Percentiles rank a stretch among this genome's conserved stretches.
Conservation (phyloP, 192 early-diverging fungal species). For the Chytriomyces sp. region DNA sequence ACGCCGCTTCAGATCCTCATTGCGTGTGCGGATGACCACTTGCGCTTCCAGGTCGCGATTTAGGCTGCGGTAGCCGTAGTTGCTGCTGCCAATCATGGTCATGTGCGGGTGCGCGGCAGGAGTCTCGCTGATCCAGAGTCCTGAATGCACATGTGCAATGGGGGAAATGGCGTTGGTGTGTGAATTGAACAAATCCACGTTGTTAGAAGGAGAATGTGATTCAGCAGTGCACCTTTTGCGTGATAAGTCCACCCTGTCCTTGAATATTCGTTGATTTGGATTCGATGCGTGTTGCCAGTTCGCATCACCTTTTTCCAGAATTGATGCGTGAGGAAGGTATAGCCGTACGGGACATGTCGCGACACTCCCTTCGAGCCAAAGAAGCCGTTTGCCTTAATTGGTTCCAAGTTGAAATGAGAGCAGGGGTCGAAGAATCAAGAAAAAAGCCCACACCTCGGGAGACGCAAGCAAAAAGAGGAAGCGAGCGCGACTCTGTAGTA, state of each 20-base stretch:
- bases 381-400: constrained; percentile 85
- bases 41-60: constrained; percentile 91
- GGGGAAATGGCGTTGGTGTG: not conserved
- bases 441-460: constrained; percentile 66
- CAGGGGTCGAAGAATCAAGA: not conserved
- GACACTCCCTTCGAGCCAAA: constrained; percentile 83
- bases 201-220: too few species aligned
- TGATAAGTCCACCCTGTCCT: constrained; percentile 92
- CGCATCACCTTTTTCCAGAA: constrained; percentile 55
- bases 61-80: constrained; percentile 90
- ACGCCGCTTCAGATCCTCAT: constrained; percentile 50
- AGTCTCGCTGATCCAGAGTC: not conserved
- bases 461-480: constrained; percentile 77
- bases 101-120: constrained; percentile 58
- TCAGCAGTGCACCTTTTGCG: constrained; percentile 78
- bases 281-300: constrained; percentile 38
- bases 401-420: constrained; percentile 4
- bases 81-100: constrained; percentile 90
- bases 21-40: constrained; percentile 71
- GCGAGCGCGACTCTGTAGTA: constrained; percentile 59
- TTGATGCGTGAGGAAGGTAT: constrained; percentile 81
- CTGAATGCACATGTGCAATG: not conserved
- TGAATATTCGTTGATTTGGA: constrained; percentile 77
- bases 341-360: constrained; percentile 84
- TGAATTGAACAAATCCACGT: not conserved